Evolutionary conservation across 176 grass and related monocot genomes (phyloP).

Genomic region (Aegilops longissima): DNA sequence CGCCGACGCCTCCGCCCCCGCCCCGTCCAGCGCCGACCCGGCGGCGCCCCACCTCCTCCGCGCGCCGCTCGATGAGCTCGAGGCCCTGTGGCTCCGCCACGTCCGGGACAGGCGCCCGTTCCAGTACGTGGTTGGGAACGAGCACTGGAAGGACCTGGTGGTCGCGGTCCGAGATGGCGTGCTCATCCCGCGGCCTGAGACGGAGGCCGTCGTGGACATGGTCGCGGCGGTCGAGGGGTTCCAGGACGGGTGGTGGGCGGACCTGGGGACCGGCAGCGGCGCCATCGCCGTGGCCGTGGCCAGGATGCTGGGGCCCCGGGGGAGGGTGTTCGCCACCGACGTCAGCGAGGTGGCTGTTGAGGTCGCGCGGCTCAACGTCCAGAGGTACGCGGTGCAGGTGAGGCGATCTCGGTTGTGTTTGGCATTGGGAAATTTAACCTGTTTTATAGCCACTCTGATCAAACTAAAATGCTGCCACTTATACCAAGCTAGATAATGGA

Average conservation of each 20-base stretch:
- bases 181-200: slow-evolving; percentile 89
- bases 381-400: slow-evolving; percentile 73
- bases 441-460: neutral
- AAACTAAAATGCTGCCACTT: neutral
- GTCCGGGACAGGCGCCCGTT: slow-evolving; percentile 54
- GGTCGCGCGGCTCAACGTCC: slow-evolving; percentile 51
- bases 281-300: slow-evolving; percentile 76
- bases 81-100: slow-evolving; percentile 53
- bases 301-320: slow-evolving; percentile 44
- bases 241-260: slow-evolving; percentile 62
- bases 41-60: slow-evolving; percentile 51
- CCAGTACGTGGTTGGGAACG: slow-evolving; percentile 93
- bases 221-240: slow-evolving; percentile 49
- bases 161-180: slow-evolving; percentile 70
- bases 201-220: slow-evolving; percentile 71
- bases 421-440: neutral
- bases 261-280: slow-evolving; percentile 83
- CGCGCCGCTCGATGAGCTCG: slow-evolving; percentile 52
- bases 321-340: slow-evolving; percentile 71
- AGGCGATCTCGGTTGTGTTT: neutral
- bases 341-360: slow-evolving; percentile 61
- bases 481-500: no score
- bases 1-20: slow-evolving; percentile 40
- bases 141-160: slow-evolving; percentile 90
- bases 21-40: neutral